Base-by-base conservation (phyloP, 352 stramenopile genomes). In the Phytophthora hybrid region DNA sequence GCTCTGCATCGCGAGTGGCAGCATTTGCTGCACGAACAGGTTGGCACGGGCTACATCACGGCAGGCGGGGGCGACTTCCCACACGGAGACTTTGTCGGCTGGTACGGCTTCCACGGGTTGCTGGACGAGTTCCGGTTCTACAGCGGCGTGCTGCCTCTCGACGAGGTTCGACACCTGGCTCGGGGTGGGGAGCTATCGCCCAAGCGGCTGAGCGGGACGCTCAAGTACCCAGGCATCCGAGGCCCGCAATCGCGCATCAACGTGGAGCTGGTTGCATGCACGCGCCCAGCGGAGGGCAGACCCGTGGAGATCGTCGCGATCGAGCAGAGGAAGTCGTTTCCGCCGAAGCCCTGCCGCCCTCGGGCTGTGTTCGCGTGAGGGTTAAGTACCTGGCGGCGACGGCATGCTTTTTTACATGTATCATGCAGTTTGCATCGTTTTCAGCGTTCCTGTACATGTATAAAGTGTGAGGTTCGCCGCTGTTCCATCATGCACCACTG, bases 51-150 rank as follows among this genome's bases (percentile, higher is more conserved):
- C 2, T 87, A 72, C 53, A 51, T 86, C 26, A 84, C 75, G 7
- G 71, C 66, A 3, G 58, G 52, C 21, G 63, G 46, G 11, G 68
- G 59, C 1, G 66, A 69, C 44, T 81, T 66, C 18, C 82, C 80
- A 5, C 57, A 75, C 18, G 37, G 52, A 39, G 59, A 67, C 11
- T 79, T 74, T 47, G 66, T 73, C 11, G 82, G 77, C 5, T 87
- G 78, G 76, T 87, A 87, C 57, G 80, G 71, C 8, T 85, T 89
- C 52, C 69, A 83, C 31, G 82, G 80, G 2, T 29, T 74, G 18
- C 65, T 87, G n/a, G 68, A 85, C 37, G 78, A 85, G 51, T 75
- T 80, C 44, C 63, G 69, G 3, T 69, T 77, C 34, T 77, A 63
- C 31, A 44, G 34, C n/a, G 56, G 55, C 1, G 65, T 65, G 46